phyloP scores from a whole-genome alignment of 495 filamentous ascomycete species.

The Podospora pseudocomata region DNA sequence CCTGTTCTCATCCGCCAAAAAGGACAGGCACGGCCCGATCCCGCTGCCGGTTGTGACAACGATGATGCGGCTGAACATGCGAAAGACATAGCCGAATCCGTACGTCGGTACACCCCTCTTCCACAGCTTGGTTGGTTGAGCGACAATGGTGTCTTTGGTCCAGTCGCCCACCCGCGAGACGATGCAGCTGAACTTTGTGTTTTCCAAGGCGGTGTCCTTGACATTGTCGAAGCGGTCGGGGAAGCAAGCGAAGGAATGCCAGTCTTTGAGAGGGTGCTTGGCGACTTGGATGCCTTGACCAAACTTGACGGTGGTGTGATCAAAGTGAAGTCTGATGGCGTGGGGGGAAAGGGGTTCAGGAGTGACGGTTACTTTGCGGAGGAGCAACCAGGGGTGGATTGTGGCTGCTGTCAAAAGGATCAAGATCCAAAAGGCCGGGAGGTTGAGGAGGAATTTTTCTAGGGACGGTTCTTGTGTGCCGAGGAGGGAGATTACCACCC shows the following conservation, averaged over 20 bases:
- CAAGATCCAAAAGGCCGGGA: slow-evolving; percentile 68
- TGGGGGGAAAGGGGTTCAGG: slow-evolving; percentile 64
- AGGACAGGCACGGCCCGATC: slow-evolving; percentile 58
- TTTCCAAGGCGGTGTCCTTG: slow-evolving; percentile 11
- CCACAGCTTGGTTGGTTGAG: slow-evolving; percentile 54
- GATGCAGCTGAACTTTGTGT: slow-evolving; percentile 54
- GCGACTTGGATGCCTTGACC: slow-evolving; percentile 53
- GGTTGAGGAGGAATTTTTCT: slow-evolving; percentile 43
- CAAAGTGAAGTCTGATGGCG: slow-evolving; percentile 66
- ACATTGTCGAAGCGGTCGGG: slow-evolving; percentile 39
- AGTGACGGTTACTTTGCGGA: slow-evolving; percentile 57
- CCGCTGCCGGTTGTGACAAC: slow-evolving; percentile 69
- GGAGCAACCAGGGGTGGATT: slow-evolving; percentile 63
- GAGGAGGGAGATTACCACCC: slow-evolving; percentile 58
- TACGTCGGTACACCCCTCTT: slow-evolving; percentile 49
- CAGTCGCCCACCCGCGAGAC: slow-evolving; percentile 69
- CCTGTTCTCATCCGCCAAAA: slow-evolving; percentile 33
- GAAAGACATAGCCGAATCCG: slow-evolving; percentile 61
- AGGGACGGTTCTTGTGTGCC: slow-evolving; percentile 27
- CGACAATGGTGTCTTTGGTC: slow-evolving; percentile 53
- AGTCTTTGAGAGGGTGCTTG: slow-evolving; percentile 62
- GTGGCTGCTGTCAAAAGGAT: slow-evolving; percentile 56
- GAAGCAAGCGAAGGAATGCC: slow-evolving; percentile 79
- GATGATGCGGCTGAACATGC: slow-evolving; percentile 58
- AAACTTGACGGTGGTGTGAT: slow-evolving; percentile 47